Base-by-base conservation (phyloP, 495 filamentous ascomycete genomes). In the Wilcoxina mikolae region DNA sequence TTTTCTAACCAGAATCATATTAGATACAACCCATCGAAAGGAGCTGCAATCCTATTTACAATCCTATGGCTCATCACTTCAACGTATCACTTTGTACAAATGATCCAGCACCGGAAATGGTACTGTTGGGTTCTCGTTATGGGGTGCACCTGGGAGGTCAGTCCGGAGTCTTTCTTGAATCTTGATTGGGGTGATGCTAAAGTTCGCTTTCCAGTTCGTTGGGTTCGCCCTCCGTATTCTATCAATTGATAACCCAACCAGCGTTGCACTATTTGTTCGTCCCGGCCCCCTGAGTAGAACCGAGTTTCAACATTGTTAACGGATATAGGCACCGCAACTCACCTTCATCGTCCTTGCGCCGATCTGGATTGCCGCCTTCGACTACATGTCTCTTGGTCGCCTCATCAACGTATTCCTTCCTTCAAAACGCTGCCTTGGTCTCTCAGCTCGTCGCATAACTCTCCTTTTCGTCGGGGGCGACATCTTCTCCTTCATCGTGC, bases 331-430 rank as follows among this genome's bases (percentile, higher is more conserved):
- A 4, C 49, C 49, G 4, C 10, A 4, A 4, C 26, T n/a, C 7
- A 12, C 49, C 27, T 54, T 76, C 47, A 66, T 74, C 33, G 58
- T 76, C 9, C 62, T 73, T 3, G 73, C 73, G 3, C 75, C 74
- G 0, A 59, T 73, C 22, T 70, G 77, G 74, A 71, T 81, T 56
- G 82, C 84, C 33, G 80, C 80, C 2, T 83, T 77, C 59, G 69
- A 73, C n/a, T 85, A 84, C 70, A 82, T 83, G 79, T 73, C 76
- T 15, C 65, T 83, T 45, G 79, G 76, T 1, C 71, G 81, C 4
- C 72, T 84, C 70, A 73, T 83, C 15, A 71, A 72, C 59, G 77
- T 75, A 64, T 81, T 75, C 66, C 60, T 76, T n/a, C 69, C 73
- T 0, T 62, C 67, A 9, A 65, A 73, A 28, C 67, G 66, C 22